These are phyloP conservation scores for Vanrija humicola DNA, from an alignment of 1,284 basidiomycete species.

Conservation along the genomic window DNA sequence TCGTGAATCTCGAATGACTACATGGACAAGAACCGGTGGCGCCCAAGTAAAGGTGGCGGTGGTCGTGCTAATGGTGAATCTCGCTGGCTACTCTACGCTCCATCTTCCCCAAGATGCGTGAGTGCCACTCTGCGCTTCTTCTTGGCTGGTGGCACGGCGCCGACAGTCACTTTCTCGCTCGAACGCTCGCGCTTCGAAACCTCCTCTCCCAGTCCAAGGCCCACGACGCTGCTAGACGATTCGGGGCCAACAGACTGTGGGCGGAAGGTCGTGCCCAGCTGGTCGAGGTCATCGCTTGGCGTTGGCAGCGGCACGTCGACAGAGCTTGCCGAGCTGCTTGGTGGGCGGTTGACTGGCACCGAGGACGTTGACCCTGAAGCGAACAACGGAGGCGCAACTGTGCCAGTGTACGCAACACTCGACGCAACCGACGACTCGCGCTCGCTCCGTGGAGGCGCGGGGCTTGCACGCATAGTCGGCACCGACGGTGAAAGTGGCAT, in stretches of 20 bases:
- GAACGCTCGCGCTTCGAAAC: slow-evolving; percentile 4
- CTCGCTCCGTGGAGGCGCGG: slow-evolving; percentile 34
- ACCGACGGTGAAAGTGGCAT: slow-evolving; percentile 52
- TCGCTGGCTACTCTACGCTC: neutral
- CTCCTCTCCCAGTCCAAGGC: neutral
- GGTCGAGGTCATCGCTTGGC: slow-evolving; percentile 29
- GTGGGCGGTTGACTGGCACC: slow-evolving; percentile 11
- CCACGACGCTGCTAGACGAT: slow-evolving; percentile 1
- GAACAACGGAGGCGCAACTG: slow-evolving; percentile 22
- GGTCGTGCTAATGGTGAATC: too few species aligned
- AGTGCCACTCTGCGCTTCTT: slow-evolving; percentile 83
- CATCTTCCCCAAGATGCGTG: slow-evolving; percentile 52
- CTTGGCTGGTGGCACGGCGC: slow-evolving; percentile 60
- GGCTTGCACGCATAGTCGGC: slow-evolving; percentile 44
- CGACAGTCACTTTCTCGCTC: slow-evolving; percentile 27
- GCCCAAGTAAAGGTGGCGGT: too few species aligned
- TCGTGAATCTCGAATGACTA: too few species aligned
- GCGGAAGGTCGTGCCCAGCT: slow-evolving; percentile 9
- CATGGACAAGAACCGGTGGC: too few species aligned
- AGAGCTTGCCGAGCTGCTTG: slow-evolving; percentile 23
- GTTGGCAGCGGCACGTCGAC: slow-evolving; percentile 33
- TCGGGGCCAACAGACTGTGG: slow-evolving; percentile 14
- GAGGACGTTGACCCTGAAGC: neutral
- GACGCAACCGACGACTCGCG: slow-evolving; percentile 40
- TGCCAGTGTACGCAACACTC: slow-evolving; percentile 8